Conservation (phyloP, 2,329 filamentous ascomycete species). For the Fusarium vanettenii region DNA sequence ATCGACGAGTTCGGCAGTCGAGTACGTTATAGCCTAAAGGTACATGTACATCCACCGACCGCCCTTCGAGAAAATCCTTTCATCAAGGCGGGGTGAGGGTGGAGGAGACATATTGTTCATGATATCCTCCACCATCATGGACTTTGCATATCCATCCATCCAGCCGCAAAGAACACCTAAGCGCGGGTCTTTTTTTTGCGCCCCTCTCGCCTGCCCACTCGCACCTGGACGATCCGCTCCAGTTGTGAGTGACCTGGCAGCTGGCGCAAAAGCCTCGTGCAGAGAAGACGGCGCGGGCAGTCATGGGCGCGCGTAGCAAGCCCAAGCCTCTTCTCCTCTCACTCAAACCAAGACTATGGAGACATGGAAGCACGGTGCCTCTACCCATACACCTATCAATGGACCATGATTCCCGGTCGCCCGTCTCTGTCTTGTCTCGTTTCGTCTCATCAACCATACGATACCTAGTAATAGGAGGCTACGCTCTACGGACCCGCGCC, state of each 20-base stretch:
- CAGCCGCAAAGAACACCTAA: conserved; percentile 13
- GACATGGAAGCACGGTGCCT: conserved; percentile 11
- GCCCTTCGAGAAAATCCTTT: background rate
- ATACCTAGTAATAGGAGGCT: conserved; percentile 15
- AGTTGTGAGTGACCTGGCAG: conserved; percentile 34
- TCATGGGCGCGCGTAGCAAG: background rate
- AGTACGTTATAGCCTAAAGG: conserved; percentile 25
- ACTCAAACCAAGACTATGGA: background rate
- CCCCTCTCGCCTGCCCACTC: conserved; percentile 27
- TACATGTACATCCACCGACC: background rate
- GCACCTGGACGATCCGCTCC: conserved; percentile 37
- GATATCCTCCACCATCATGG: conserved; percentile 35
- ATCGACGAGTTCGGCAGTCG: conserved; percentile 24
- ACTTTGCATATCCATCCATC: conserved; percentile 29
- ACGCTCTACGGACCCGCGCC: background rate
- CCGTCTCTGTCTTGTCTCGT: conserved; percentile 4
- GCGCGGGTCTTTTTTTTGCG: background rate
- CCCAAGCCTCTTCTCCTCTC: background rate
- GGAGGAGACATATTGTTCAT: conserved; percentile 24
- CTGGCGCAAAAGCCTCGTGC: conserved; percentile 24
- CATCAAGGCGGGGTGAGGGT: background rate
- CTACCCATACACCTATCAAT: background rate
- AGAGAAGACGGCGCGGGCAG: background rate
- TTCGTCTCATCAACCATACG: conserved; percentile 10
- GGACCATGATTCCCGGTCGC: conserved; percentile 20